Percentiles rank a stretch among this genome's conserved stretches.
Evolutionary conservation across 1,284 basidiomycete genomes (phyloP).

Genomic region (Boletellus dicymbophilus): DNA sequence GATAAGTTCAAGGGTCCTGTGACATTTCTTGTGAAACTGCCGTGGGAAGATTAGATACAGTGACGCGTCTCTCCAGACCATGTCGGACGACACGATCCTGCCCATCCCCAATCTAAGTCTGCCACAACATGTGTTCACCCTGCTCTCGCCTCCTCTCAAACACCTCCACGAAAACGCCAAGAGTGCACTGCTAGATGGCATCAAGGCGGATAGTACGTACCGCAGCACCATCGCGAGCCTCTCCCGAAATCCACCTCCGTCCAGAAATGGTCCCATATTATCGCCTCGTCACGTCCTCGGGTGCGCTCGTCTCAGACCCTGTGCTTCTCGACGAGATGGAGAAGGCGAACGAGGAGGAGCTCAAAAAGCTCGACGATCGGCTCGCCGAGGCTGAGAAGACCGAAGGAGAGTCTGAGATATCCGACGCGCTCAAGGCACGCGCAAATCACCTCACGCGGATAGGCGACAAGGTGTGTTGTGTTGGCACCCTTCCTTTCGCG

Average conservation of each 20-base stretch:
- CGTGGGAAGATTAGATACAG: neutral
- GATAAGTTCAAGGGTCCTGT: too few relatives aligned
- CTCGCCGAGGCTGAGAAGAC: slow-evolving; percentile 88
- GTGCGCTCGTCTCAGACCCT: slow-evolving; percentile 52
- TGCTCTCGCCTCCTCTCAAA: slow-evolving; percentile 62
- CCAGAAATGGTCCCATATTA: slow-evolving; percentile 87
- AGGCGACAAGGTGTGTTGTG: slow-evolving; percentile 83
- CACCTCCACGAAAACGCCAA: slow-evolving; percentile 71
- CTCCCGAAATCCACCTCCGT: neutral
- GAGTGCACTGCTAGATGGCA: slow-evolving; percentile 69
- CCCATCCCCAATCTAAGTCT: slow-evolving; percentile 86
- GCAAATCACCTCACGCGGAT: slow-evolving; percentile 90
- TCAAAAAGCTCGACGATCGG: slow-evolving; percentile 78
- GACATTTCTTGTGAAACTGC: too few relatives aligned
- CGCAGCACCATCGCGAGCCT: neutral
- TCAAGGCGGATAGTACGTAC: slow-evolving; percentile 81
- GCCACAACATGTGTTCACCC: slow-evolving; percentile 76
- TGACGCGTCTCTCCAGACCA: slow-evolving; percentile 33
- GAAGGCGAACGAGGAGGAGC: slow-evolving; percentile 73
- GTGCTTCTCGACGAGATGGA: slow-evolving; percentile 71
- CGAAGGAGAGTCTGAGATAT: slow-evolving; percentile 93
- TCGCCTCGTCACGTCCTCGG: slow-evolving; percentile 51
- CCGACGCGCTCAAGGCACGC: slow-evolving; percentile 79
- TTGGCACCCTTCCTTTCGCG: neutral
- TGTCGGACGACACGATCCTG: slow-evolving; percentile 84